Evolutionary conservation across 208 protist species (phyloP).

Genomic region (Acanthamoeba castellanii): DNA sequence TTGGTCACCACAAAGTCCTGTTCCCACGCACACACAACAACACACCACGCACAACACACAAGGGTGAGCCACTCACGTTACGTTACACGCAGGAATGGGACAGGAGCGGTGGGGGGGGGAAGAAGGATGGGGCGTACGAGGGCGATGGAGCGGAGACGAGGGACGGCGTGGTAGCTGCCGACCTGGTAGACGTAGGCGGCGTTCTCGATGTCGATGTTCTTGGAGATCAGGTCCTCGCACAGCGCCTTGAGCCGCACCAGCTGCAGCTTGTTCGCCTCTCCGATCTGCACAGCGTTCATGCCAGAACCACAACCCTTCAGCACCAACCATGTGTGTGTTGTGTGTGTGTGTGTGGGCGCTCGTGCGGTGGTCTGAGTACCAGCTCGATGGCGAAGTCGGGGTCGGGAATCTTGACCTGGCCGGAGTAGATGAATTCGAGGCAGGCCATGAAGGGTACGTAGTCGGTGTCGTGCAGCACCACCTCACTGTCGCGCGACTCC

Average conservation of each 20-base stretch:
- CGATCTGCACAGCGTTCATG: neutral
- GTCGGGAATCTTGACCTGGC: constrained; percentile 3
- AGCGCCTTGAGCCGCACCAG: constrained; percentile 31
- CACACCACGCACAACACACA: neutral
- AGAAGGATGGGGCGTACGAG: neutral
- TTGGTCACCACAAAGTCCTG: constrained; percentile 45
- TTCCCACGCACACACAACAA: neutral
- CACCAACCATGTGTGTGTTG: neutral
- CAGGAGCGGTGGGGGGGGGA: too few relatives aligned
- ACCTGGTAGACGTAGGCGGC: constrained; percentile 30
- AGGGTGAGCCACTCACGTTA: neutral
- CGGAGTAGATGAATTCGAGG: constrained; percentile 44
- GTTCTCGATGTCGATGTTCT: constrained; percentile 54
- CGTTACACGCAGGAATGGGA: too few relatives aligned
- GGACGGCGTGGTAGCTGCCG: constrained; percentile 34
- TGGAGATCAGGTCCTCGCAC: constrained; percentile 29
- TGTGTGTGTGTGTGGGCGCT: too few relatives aligned
- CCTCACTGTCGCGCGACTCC: constrained; percentile 39
- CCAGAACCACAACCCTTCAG: neutral
- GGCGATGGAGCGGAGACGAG: constrained; percentile 26
- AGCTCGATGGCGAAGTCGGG: constrained; percentile 46
- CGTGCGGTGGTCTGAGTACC: neutral
- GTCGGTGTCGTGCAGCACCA: constrained; percentile 18
- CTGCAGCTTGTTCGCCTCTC: constrained; percentile 36
- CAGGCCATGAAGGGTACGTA: constrained; percentile 33